Percentiles rank a stretch among this genome's conserved stretches.
Evolutionary conservation across 192 early-diverging fungal species (phyloP).

Genomic region (Dissophora ornata): DNA sequence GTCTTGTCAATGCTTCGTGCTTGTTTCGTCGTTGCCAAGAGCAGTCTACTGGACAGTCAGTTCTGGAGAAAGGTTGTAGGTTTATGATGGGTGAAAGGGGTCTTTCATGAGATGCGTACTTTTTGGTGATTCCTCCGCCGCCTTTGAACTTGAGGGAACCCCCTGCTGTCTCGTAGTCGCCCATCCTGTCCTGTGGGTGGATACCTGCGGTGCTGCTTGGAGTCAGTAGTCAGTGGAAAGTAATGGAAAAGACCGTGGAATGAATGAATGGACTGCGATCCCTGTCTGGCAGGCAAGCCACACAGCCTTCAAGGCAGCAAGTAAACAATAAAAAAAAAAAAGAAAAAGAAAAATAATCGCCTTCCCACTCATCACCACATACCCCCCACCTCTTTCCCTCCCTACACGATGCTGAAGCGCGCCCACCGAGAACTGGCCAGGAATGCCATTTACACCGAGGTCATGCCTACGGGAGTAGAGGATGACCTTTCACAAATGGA

Average conservation of each 20-base stretch:
- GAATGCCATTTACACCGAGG: conserved; percentile 53
- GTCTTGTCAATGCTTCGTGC: background rate
- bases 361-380: too few species aligned
- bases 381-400: background rate
- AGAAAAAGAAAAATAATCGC: background rate
- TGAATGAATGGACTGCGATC: background rate
- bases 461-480: conserved; percentile 46
- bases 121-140: conserved; percentile 57
- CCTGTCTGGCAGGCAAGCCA: background rate
- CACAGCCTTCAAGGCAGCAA: background rate
- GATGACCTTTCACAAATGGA: conserved; percentile 32
- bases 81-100: too few species aligned
- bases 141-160: conserved; percentile 77
- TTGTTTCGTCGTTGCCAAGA: background rate
- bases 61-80: too few species aligned
- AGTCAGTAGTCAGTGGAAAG: background rate
- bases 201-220: too few species aligned
- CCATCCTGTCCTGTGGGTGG: conserved; percentile 10
- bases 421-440: conserved; percentile 42
- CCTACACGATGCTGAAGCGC: conserved; percentile 36
- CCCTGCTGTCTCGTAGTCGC: conserved; percentile 46
- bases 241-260: background rate
- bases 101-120: conserved; percentile 55
- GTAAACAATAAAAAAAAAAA: conserved; percentile 6
- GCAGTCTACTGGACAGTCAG: conserved; percentile 6